These are phyloP conservation scores for Abortiporus biennis DNA, from an alignment of 1,284 basidiomycete genomes.

Conservation along the genomic window DNA sequence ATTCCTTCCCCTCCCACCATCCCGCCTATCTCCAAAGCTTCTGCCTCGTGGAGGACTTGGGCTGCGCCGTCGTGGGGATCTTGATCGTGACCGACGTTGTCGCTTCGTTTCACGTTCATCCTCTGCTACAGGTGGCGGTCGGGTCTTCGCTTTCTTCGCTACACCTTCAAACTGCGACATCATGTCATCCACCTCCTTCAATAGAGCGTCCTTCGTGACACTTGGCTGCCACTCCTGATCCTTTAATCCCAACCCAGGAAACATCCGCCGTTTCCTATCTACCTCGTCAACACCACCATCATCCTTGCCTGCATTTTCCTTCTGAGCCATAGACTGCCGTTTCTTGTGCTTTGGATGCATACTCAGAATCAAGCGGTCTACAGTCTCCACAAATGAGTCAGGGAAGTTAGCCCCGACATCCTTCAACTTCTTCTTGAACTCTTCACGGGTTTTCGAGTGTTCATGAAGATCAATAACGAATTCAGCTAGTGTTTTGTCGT, in stretches of 20 bases:
- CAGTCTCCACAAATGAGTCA: constrained; percentile 84
- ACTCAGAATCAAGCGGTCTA: constrained; percentile 91
- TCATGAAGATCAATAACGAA: constrained; percentile 94
- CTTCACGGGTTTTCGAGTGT: constrained; percentile 65
- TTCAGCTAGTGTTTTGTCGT: constrained; percentile 92
- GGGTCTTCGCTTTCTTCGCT: constrained; percentile 51
- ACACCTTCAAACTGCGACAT: constrained; percentile 72
- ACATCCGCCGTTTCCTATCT: constrained; percentile 79
- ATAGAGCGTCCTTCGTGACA: constrained; percentile 57
- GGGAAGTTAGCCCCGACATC: constrained; percentile 85
- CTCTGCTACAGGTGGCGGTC: constrained; percentile 29
- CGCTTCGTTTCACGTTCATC: constrained; percentile 51
- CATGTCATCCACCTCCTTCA: constrained; percentile 83
- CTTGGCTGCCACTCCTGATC: constrained; percentile 60
- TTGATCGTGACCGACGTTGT: constrained; percentile 43
- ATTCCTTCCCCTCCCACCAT: constrained; percentile 35
- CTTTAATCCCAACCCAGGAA: constrained; percentile 87
- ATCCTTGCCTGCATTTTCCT: constrained; percentile 23
- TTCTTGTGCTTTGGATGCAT: constrained; percentile 98
- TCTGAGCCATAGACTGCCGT: constrained; percentile 36
- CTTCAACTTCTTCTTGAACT: constrained; percentile 82
- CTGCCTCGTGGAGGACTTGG: constrained; percentile 50
- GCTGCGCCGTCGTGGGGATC: constrained; percentile 40
- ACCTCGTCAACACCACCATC: constrained; percentile 46
- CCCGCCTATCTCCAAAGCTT: constrained; percentile 37